Percentiles rank a stretch among this genome's conserved stretches.
Evolutionary conservation across 2,329 filamentous ascomycete species (phyloP).

Genomic region (Dactylonectria macrodidyma): DNA sequence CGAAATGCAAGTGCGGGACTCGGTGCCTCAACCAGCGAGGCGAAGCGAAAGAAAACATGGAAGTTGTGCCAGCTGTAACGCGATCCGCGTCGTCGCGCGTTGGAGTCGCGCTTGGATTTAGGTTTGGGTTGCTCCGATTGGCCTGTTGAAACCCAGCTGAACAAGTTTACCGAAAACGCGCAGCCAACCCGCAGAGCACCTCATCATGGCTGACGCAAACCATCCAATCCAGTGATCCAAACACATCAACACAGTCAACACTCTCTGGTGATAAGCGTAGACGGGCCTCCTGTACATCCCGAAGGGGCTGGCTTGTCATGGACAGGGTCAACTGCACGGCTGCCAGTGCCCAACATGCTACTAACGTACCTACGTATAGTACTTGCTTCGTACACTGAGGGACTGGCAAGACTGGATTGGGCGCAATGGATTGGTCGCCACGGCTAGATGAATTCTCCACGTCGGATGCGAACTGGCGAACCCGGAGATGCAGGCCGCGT

Average conservation of each 20-base stretch:
- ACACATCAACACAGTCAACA: slow-evolving; percentile 19
- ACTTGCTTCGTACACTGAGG: too few species aligned
- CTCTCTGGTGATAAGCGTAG: slow-evolving; percentile 34
- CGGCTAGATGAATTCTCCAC: slow-evolving; percentile 34
- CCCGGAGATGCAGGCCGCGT: slow-evolving; percentile 24
- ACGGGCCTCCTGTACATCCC: slow-evolving; percentile 19
- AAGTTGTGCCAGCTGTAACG: slow-evolving; percentile 28
- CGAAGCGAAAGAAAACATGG: slow-evolving; percentile 37
- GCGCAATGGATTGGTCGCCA: slow-evolving; percentile 33
- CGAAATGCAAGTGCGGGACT: slow-evolving; percentile 21
- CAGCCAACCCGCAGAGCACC: slow-evolving; percentile 39
- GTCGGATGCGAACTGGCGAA: slow-evolving; percentile 37
- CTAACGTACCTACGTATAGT: too few species aligned
- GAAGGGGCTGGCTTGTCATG: slow-evolving; percentile 10
- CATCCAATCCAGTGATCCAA: slow-evolving; percentile 34
- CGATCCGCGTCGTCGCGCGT: slow-evolving; percentile 39
- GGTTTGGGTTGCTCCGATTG: slow-evolving; percentile 39
- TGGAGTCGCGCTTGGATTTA: slow-evolving; percentile 31
- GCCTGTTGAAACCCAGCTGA: slow-evolving; percentile 31
- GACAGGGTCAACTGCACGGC: slow-evolving; percentile 18
- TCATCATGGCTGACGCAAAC: slow-evolving; percentile 36
- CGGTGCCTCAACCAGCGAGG: slow-evolving; percentile 6
- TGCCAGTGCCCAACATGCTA: slow-evolving; percentile 20
- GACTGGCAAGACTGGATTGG: slow-evolving; percentile 1
- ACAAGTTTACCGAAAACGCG: slow-evolving; percentile 38